Percentiles rank a stretch among this genome's conserved stretches.
These are phyloP conservation scores for Pezicula neosporulosa DNA, from an alignment of 2,329 filamentous ascomycete species.

Conservation along the genomic window DNA sequence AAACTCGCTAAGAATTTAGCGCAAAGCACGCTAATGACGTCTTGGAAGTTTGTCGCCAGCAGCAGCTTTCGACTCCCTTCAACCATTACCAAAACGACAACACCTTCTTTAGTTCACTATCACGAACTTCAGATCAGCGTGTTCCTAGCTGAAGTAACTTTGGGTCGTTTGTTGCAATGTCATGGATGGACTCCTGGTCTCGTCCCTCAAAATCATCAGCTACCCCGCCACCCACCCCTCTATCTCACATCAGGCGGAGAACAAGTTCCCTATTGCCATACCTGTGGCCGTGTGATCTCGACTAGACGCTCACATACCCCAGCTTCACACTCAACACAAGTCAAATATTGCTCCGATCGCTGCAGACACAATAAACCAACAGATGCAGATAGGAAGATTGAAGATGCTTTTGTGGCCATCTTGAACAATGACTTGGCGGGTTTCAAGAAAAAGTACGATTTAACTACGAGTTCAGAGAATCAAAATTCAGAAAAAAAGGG, in stretches of 20 bases:
- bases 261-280: conserved; percentile 50
- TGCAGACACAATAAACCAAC: conserved; percentile 50
- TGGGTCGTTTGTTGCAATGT: background rate
- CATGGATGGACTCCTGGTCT: conserved; percentile 1
- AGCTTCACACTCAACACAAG: background rate
- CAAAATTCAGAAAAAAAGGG: conserved; percentile 25
- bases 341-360: conserved; percentile 55
- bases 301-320: conserved; percentile 21
- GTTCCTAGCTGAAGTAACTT: too few relatives aligned
- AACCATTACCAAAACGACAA: too few relatives aligned
- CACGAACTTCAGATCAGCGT: too few relatives aligned
- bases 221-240: conserved; percentile 50
- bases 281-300: conserved; percentile 52
- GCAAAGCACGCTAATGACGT: too few relatives aligned
- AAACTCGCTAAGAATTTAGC: too few relatives aligned
- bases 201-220: conserved; percentile 13
- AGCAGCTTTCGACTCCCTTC: too few relatives aligned
- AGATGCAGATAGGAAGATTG: conserved; percentile 47
- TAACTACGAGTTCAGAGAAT: conserved; percentile 28
- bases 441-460: conserved; percentile 3
- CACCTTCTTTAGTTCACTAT: too few relatives aligned
- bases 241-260: conserved; percentile 45
- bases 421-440: conserved; percentile 13
- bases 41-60: too few relatives aligned
- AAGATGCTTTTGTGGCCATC: conserved; percentile 41